phyloP scores from a whole-genome alignment of 805 yeast species.

The Candida chauliodis region DNA sequence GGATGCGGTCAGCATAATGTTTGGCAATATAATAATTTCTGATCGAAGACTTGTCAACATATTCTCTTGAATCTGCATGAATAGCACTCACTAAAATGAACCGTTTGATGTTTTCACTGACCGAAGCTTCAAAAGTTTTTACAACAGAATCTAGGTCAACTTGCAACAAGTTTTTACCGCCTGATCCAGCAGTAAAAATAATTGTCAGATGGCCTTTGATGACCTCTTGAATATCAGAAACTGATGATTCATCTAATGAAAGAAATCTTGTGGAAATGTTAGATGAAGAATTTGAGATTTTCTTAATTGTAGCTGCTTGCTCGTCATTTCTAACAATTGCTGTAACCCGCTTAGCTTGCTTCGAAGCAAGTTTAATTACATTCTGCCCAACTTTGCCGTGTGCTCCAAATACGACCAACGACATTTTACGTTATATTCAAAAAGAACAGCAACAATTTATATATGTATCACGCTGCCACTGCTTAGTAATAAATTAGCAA shows the following conservation, averaged over 20 bases:
- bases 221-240: slow-evolving; percentile 29
- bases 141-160: slow-evolving; percentile 65
- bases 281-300: slow-evolving; percentile 28
- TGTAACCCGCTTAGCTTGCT: slow-evolving; percentile 16
- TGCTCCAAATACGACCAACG: slow-evolving; percentile 47
- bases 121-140: slow-evolving; percentile 53
- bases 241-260: slow-evolving; percentile 33
- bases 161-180: slow-evolving; percentile 49
- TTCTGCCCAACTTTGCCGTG: slow-evolving; percentile 58
- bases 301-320: slow-evolving; percentile 40
- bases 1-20: slow-evolving; percentile 52
- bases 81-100: slow-evolving; percentile 55
- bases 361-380: slow-evolving; percentile 33
- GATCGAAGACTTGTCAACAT: slow-evolving; percentile 16
- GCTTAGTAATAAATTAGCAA: too few species aligned
- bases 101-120: slow-evolving; percentile 39
- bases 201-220: slow-evolving; percentile 52
- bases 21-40: slow-evolving; percentile 57
- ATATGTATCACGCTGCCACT: too few species aligned
- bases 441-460: too few species aligned
- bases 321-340: slow-evolving; percentile 44
- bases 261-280: slow-evolving; percentile 32
- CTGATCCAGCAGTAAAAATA: slow-evolving; percentile 62
- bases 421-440: not conserved
- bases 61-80: slow-evolving; percentile 48